phyloP scores from a whole-genome alignment of 345 rosid species.

The Zanthoxylum bungeanum region DNA sequence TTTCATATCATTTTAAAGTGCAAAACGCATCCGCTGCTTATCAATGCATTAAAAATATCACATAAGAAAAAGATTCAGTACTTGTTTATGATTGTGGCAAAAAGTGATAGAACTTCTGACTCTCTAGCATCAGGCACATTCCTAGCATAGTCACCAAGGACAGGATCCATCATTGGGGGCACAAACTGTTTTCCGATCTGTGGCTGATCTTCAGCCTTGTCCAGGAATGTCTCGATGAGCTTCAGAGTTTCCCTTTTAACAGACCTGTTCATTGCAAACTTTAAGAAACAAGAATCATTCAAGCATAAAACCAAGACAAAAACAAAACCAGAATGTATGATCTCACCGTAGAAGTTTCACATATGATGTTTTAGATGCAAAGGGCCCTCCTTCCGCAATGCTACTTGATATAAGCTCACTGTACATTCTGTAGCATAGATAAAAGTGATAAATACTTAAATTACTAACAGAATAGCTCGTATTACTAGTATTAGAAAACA shows the following conservation, averaged over 20 bases:
- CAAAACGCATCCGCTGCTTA: background rate
- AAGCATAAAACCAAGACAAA: background rate
- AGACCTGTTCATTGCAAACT: slow-evolving; percentile 51
- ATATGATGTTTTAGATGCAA: slow-evolving; percentile 80
- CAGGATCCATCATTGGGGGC: slow-evolving; percentile 98
- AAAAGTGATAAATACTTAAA: slow-evolving; percentile 1
- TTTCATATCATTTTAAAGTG: background rate
- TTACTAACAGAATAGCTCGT: background rate
- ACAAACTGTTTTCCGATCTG: slow-evolving; percentile 98
- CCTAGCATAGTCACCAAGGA: slow-evolving; percentile 96
- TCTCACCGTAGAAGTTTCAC: slow-evolving; percentile 88
- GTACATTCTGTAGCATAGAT: slow-evolving; percentile 77
- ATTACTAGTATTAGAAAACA: background rate
- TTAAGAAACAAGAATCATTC: background rate
- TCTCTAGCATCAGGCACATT: slow-evolving; percentile 99
- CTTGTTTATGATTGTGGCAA: slow-evolving; percentile 98
- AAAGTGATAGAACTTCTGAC: slow-evolving; percentile 95
- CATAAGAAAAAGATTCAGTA: slow-evolving; percentile 25
- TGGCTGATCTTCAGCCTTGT: slow-evolving; percentile 99
- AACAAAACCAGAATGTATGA: slow-evolving; percentile 10
- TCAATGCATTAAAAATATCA: background rate
- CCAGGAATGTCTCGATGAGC: slow-evolving; percentile 96
- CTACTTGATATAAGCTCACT: slow-evolving; percentile 96
- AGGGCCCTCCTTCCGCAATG: slow-evolving; percentile 94
- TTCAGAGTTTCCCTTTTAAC: slow-evolving; percentile 98